Evolutionary conservation across 768 basidiomycete species (phyloP).

Genomic region (Rhodotorula toruloides): DNA sequence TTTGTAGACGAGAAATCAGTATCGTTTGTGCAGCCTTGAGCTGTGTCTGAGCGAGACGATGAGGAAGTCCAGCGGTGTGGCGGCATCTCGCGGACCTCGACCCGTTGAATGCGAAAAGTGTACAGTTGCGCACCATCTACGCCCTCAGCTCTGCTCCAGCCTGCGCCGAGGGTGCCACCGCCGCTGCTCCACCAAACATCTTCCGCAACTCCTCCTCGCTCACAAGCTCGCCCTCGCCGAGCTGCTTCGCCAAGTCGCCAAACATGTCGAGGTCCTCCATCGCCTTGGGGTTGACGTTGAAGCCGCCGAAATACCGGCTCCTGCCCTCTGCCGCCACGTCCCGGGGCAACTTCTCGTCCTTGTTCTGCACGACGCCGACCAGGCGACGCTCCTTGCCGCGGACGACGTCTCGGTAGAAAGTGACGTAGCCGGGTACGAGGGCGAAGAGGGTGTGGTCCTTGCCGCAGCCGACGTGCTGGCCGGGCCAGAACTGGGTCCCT

Average conservation of each 20-base stretch:
- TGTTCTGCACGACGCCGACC: constrained; percentile 72
- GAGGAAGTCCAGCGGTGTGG: too few species aligned
- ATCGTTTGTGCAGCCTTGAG: too few species aligned
- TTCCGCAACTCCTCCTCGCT: too few species aligned
- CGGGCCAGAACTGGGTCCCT: constrained; percentile 86
- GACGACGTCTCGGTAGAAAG: constrained; percentile 75
- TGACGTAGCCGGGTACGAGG: constrained; percentile 79
- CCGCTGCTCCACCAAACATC: too few species aligned
- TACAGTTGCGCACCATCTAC: too few species aligned
- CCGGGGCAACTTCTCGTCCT: constrained; percentile 76
- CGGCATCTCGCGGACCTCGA: too few species aligned
- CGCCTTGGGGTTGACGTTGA: constrained; percentile 52
- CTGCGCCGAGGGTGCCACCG: too few species aligned
- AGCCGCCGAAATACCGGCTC: constrained; percentile 75
- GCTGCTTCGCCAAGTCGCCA: background rate
- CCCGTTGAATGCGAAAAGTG: too few species aligned
- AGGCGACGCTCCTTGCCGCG: constrained; percentile 61
- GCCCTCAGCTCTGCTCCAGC: too few species aligned
- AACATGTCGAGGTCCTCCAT: background rate
- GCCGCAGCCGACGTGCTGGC: constrained; percentile 89
- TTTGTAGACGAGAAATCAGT: too few species aligned
- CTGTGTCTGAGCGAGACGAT: too few species aligned
- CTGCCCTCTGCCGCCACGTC: constrained; percentile 68
- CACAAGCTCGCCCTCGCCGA: constrained; percentile 10
- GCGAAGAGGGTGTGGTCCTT: constrained; percentile 94